phyloP scores from a whole-genome alignment of 768 basidiomycete genomes.

The Hericium alpestre region DNA sequence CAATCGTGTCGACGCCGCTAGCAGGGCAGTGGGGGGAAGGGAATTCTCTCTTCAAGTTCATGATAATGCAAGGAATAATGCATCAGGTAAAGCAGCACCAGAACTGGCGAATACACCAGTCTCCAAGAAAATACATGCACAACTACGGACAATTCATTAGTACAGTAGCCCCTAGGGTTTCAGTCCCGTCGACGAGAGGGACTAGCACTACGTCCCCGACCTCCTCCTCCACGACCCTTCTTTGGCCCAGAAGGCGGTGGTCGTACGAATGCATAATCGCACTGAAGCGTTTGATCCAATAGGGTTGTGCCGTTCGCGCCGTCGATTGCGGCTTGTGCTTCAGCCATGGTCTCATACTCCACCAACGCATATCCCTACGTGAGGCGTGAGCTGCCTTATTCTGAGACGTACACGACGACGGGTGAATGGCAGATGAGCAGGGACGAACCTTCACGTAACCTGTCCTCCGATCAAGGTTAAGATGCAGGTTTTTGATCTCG shows the following conservation, averaged over 20 bases:
- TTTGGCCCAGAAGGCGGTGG: constrained; percentile 75
- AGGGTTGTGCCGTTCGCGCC: constrained; percentile 75
- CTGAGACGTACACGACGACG: not conserved
- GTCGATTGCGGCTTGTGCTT: constrained; percentile 90
- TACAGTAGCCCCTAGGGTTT: not conserved
- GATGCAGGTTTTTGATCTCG: constrained; percentile 94
- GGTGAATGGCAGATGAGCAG: not conserved
- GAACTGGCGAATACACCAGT: not conserved
- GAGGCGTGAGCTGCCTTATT: not conserved
- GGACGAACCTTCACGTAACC: constrained; percentile 90
- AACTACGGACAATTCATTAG: not conserved
- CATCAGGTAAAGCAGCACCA: too few relatives aligned
- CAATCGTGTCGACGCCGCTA: not conserved
- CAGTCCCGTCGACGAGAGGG: constrained; percentile 44
- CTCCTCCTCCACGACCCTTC: constrained; percentile 60
- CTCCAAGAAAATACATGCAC: not conserved
- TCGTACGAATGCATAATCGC: constrained; percentile 88
- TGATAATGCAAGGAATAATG: too few relatives aligned
- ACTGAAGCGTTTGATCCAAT: constrained; percentile 78
- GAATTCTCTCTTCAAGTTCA: too few relatives aligned
- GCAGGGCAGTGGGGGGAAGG: too few relatives aligned
- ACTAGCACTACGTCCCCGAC: constrained; percentile 67
- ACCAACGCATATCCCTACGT: constrained; percentile 91
- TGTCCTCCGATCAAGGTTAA: constrained; percentile 92
- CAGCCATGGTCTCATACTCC: constrained; percentile 91